A percentile compares a stretch with the other conserved stretches of the same genome.
phyloP scores from a whole-genome alignment of 2,329 filamentous ascomycete genomes.

The Nannizzia gypsea region DNA sequence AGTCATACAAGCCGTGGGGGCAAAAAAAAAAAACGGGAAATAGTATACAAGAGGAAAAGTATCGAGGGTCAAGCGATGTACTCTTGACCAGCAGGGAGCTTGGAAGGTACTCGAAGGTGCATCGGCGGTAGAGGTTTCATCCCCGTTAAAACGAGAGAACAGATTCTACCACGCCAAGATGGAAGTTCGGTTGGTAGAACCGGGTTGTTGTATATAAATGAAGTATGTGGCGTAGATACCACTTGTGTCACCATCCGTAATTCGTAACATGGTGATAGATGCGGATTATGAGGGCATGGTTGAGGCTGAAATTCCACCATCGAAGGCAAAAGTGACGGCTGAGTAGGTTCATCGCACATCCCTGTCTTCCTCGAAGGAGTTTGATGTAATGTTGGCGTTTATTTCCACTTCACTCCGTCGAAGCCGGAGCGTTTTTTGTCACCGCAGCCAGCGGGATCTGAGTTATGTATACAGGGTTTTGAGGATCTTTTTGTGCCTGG shows the following conservation, averaged over 20 bases:
- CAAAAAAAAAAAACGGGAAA: neutral
- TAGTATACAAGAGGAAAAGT: neutral
- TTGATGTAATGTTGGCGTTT: neutral
- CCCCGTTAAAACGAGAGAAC: neutral
- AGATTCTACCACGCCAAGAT: neutral
- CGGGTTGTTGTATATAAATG: neutral
- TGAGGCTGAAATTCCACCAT: neutral
- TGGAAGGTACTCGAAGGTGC: neutral
- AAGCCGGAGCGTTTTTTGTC: neutral
- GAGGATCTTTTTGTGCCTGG: neutral
- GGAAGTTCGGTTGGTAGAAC: neutral
- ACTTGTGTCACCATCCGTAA: neutral
- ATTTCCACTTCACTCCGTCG: constrained; percentile 3
- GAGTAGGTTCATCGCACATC: neutral
- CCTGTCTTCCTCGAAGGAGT: no score
- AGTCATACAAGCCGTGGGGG: neutral
- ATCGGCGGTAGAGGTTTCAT: neutral
- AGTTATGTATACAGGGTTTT: neutral
- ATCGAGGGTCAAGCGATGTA: neutral
- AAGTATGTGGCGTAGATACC: neutral
- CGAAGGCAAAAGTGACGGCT: neutral
- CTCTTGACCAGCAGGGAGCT: neutral
- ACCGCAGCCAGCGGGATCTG: neutral
- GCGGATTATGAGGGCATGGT: neutral
- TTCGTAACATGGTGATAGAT: neutral